These are phyloP conservation scores for Cicer pinnatifidum DNA, from an alignment of 306 rosid species.

Conservation along the genomic window DNA sequence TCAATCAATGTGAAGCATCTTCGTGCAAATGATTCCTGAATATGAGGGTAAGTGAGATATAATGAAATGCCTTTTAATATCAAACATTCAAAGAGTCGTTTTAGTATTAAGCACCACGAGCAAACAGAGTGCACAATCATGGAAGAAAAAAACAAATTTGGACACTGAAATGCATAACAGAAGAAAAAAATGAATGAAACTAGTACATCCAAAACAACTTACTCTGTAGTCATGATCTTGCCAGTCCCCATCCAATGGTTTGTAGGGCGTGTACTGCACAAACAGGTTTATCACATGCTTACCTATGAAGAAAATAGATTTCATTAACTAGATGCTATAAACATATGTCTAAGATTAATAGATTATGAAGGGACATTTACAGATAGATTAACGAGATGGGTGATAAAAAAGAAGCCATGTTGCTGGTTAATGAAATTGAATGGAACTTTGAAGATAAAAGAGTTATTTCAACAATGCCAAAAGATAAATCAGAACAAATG, in stretches of 20 bases:
- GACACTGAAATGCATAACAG: background rate
- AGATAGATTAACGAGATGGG: constrained; percentile 9
- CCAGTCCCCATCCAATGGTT: constrained; percentile 84
- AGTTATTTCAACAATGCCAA: constrained; percentile 12
- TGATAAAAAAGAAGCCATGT: constrained; percentile 16
- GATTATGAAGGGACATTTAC: constrained; percentile 27
- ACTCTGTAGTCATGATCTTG: constrained; percentile 76
- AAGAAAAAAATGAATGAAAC: constrained; percentile 12
- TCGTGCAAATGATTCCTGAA: constrained; percentile 75
- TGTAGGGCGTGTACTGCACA: constrained; percentile 89
- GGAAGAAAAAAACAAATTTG: constrained; percentile 31
- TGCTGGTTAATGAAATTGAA: constrained; percentile 8
- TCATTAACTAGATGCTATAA: constrained; percentile 25
- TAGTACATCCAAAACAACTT: constrained; percentile 44
- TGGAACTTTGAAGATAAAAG: constrained; percentile 25
- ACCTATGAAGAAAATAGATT: constrained; percentile 54
- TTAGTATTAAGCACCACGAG: background rate
- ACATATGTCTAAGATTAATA: constrained; percentile 6
- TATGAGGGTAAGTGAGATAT: constrained; percentile 31
- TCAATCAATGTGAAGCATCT: constrained; percentile 79
- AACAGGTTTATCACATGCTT: constrained; percentile 92
- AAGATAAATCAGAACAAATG: constrained; percentile 8
- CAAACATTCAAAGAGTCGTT: constrained; percentile 24
- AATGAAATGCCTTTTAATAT: constrained; percentile 4
- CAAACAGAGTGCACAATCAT: background rate